Evolutionary conservation across 2,329 filamentous ascomycete species (phyloP), one percentile per base, ranked within the genome.

Genomic region (Aureobasidium zeae): DNA sequence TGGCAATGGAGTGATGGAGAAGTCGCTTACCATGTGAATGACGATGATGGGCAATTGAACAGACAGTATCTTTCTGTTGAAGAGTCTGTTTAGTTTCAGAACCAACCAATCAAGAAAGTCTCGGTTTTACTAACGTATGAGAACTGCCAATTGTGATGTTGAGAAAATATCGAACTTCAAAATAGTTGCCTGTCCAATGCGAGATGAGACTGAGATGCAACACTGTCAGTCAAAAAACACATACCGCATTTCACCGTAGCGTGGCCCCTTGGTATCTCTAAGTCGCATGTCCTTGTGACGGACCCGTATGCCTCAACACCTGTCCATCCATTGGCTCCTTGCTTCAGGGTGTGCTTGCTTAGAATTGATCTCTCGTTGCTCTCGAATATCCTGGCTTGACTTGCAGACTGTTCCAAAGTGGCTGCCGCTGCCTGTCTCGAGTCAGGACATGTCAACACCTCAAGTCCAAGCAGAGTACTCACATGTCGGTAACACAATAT

Each of bases 131-230:
- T 45, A 26, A 66, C 63, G 63, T 65, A 50, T 67, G 66, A 11
- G 64, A 58, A 17, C 64, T 61, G 32, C 62, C 59, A n/a, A 68
- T 62, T 15, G 67, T 60, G 13, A 74, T 60, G 45, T 73, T 74
- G 16, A 75, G 57, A 45, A 75, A 74, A 52, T 71, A 74, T 15
- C 71, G 65, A 12, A 75, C 70, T 57, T 74, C 72, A 45, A 76
- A 74, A 52, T 68, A 74, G 54, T 73, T 71, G 15, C 71, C 68
- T 63, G 46, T 4, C 20, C 50, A 46, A 44, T 3, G 20, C n/a
- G n/a, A n/a, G n/a, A n/a, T n/a, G n/a, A n/a, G n/a, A n/a, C n/a
- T n/a, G n/a, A n/a, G n/a, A n/a, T n/a, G n/a, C n/a, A n/a, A n/a
- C n/a, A n/a, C n/a, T n/a, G n/a, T n/a, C n/a, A n/a, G 16, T 39